A percentile compares a stretch with the other conserved stretches of the same genome.
These are phyloP conservation scores for Neoscytalidium dimidiatum DNA, from an alignment of 2,329 filamentous ascomycete genomes.

Conservation along the genomic window DNA sequence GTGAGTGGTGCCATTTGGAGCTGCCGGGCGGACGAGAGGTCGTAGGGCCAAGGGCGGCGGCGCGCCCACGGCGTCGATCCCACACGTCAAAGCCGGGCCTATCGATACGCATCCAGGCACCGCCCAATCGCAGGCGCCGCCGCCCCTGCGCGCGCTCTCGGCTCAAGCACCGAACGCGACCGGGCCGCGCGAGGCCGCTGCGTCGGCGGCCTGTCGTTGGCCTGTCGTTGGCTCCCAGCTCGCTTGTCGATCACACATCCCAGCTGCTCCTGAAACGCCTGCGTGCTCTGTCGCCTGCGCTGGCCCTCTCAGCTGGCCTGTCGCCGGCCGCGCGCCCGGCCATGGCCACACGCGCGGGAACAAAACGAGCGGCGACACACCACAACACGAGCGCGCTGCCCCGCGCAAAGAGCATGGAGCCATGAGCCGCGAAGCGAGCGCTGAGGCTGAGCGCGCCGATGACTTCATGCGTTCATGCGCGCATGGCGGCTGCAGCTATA, in stretches of 20 bases:
- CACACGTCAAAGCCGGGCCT: no score
- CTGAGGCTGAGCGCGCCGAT: background rate
- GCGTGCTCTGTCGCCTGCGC: background rate
- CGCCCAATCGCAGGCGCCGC: background rate
- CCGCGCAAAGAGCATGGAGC: background rate
- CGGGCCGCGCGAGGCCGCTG: background rate
- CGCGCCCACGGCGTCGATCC: no score
- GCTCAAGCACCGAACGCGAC: background rate
- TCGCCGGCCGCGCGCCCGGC: background rate
- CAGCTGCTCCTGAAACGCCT: background rate
- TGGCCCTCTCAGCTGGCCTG: background rate
- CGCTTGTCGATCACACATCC: background rate
- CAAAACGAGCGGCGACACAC: background rate
- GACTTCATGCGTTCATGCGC: background rate
- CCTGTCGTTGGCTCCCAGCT: background rate
- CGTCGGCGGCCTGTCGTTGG: background rate
- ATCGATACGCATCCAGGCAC: constrained; percentile 1
- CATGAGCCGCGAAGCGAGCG: background rate
- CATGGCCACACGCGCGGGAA: background rate
- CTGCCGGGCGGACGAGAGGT: background rate
- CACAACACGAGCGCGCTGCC: background rate
- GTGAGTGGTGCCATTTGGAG: background rate
- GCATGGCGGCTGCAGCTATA: background rate
- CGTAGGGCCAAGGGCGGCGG: background rate
- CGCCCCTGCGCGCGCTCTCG: background rate